Evolutionary conservation across 176 grass and related monocot genomes (phyloP).

Genomic region (Musa troglodytarum): DNA sequence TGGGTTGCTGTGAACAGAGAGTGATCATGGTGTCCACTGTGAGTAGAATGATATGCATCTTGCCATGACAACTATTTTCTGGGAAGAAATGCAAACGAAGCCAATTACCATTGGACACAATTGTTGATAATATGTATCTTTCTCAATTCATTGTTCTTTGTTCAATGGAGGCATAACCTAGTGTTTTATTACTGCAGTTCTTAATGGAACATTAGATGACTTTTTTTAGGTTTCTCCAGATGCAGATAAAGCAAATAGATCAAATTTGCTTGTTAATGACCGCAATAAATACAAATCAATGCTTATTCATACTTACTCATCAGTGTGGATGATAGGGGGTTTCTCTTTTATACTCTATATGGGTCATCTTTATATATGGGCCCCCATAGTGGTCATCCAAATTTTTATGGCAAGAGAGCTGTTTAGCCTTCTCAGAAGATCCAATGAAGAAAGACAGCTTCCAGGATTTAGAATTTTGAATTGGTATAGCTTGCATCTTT

Average conservation of each 20-base stretch:
- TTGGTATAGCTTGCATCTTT: constrained; percentile 39
- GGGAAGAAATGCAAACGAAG: background rate
- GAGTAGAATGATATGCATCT: background rate
- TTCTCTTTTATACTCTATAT: constrained; percentile 72
- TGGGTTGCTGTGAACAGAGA: background rate
- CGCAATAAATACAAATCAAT: constrained; percentile 92
- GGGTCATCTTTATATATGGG: constrained; percentile 98
- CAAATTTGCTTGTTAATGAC: constrained; percentile 76
- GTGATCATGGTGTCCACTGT: background rate
- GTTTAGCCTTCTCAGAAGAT: constrained; percentile 80
- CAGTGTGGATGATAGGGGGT: constrained; percentile 87
- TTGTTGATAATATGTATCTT: background rate
- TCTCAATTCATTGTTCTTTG: background rate
- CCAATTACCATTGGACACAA: background rate
- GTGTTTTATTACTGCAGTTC: background rate
- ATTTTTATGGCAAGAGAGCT: constrained; percentile 97
- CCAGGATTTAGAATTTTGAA: constrained; percentile 97
- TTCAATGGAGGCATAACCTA: background rate
- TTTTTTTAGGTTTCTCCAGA: constrained; percentile 46
- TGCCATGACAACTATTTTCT: background rate
- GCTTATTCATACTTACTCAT: constrained; percentile 94
- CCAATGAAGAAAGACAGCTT: constrained; percentile 80
- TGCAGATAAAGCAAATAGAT: constrained; percentile 62
- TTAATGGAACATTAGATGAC: constrained; percentile 1
- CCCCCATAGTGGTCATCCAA: constrained; percentile 94